Conservation (phyloP, 192 early-diverging fungal genomes). For the Coemansia sp. region DNA sequence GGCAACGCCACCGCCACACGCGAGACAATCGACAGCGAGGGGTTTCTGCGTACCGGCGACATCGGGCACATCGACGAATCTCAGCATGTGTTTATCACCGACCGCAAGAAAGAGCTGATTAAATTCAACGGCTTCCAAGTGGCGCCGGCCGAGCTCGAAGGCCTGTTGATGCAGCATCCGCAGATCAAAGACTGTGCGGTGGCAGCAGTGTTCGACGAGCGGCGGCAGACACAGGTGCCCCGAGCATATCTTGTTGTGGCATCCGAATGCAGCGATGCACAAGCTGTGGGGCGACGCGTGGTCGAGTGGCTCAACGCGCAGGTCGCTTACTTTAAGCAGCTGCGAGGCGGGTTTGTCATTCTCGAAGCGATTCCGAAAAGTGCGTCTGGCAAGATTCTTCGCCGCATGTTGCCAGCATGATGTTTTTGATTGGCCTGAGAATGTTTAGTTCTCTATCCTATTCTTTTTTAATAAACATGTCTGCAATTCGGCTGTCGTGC, state of each 20-base stretch:
- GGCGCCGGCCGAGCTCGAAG: conserved; percentile 84
- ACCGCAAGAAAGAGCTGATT: conserved; percentile 88
- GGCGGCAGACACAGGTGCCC: conserved; percentile 59
- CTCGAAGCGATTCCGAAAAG: conserved; percentile 30
- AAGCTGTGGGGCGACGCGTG: background rate
- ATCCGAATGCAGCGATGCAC: conserved; percentile 29
- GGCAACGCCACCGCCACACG: conserved; percentile 71
- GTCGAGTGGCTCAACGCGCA: conserved; percentile 20
- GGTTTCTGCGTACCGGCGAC: conserved; percentile 84
- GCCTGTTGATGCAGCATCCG: conserved; percentile 65
- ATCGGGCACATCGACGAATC: conserved; percentile 64
- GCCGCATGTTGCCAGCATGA: background rate
- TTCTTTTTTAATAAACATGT: conserved; percentile 4
- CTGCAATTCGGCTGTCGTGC: conserved; percentile 61
- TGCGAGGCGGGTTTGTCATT: conserved; percentile 42
- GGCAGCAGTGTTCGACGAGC: conserved; percentile 59
- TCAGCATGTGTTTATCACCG: conserved; percentile 59
- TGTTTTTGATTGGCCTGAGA: no score
- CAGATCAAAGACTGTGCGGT: conserved; percentile 66
- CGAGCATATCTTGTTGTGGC: background rate
- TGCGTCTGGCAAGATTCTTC: conserved; percentile 42
- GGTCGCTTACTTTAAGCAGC: conserved; percentile 33
- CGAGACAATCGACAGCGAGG: conserved; percentile 61
- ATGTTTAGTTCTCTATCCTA: no score
- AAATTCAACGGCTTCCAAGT: conserved; percentile 87